Evolutionary conservation across 2,329 filamentous ascomycete species (phyloP), one percentile per base, ranked within the genome.

Genomic region (Microsporum canis): DNA sequence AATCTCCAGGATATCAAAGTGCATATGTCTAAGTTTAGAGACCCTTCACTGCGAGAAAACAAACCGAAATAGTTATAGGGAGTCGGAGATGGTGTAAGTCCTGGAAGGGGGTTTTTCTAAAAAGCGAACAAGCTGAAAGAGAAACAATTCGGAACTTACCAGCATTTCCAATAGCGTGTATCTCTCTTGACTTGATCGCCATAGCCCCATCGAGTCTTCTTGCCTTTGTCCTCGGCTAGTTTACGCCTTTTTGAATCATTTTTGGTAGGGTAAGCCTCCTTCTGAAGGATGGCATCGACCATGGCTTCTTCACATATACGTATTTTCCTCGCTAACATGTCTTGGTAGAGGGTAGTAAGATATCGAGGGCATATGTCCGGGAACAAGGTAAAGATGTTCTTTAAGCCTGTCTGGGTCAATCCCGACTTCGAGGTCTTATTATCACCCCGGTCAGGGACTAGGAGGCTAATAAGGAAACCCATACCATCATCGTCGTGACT

Each of bases 321-420:
- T 27, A 33, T 17, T 3, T 58, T 12, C 10, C 58, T 36, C 12
- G 49, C 51, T 3, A 12, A 33, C 10, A 64, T 43, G 41, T 60
- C 58, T 39, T 63, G 61, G 62, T 75, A 77, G n/a, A 79, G 66
- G 14, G 68, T 65, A 8, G 65, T 65, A 27, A 80, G 72, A 65
- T 78, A 73, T 8, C 73, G 67, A 27, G 69, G 72, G 60, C 74
- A 75, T 45, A 81, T 78, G 57, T 77, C 77, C 6, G 79, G 79
- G 60, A 81, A 80, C 6, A 81, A 65, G 8, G 69, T 67, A 3
- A 76, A 41, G 17, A 81, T 66, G n/a, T 70, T 67, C 6, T 66
- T 63, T 17, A 34, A 31, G 2, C 17, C 12, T 2, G 17, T n/a
- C 27, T 5, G 10, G 2, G 49, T 53, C 49, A n/a, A 8, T 12